Base-by-base conservation (phyloP, 169 alveolate species). In the Plasmodium relictum region DNA sequence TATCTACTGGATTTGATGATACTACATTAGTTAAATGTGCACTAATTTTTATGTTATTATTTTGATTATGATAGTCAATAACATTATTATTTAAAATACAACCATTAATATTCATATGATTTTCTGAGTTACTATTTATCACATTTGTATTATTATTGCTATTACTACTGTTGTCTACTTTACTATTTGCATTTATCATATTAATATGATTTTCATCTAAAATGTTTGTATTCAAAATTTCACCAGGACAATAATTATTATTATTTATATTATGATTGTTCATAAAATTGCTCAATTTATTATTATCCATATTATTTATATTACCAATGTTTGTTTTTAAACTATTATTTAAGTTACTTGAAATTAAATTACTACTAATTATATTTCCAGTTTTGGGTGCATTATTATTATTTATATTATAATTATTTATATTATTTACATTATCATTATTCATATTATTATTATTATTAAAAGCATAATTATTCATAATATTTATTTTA, bases 361-460 rank as follows among this genome's bases (percentile, higher is more conserved):
- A 1, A 59, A 71, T 26, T 9, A 42, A 45, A 10, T 14, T 20
- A 1, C 45, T 61, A 61, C 20, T 45, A 24, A 71, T 58, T 5
- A 52, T 59, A 71, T 48, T 50, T 42, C 26, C 68, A 0, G n/a
- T 39, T 20, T 42, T 69, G 8, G 31, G 10, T 0, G 22, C n/a
- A 3, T 16, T 16, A 54, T 14, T 54, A 54, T 0, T 54, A 54
- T 22, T 22, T 12, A 16, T 22, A 54, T 54, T 54, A 16, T 16
- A 54, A 14, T 16, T 54, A 54, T 54, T 54, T 16, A 16, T 54
- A 54, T 54, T 54, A 54, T 54, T 54, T 7, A 16, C 8, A 24
- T 54, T 69, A 54, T 54, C 16, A 14, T 7, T 54, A 16, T 54
- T 54, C 63, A 54, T 54, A 54, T 54, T 54, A 54, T 71, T 52